Evolutionary conservation across 805 yeast species (phyloP).

Genomic region (Wickerhamomyces queroliae): DNA sequence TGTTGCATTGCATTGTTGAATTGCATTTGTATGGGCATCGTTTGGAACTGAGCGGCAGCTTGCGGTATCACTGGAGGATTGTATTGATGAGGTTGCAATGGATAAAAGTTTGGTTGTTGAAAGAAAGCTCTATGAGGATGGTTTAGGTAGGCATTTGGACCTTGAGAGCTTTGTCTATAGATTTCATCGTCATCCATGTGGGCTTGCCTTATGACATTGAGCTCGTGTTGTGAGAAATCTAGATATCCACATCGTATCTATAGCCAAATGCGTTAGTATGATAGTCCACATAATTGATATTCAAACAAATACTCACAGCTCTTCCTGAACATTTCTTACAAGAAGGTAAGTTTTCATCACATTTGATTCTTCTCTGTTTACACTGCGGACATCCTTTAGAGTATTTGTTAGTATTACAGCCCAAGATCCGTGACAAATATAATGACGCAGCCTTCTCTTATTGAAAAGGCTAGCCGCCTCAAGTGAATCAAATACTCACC

Average conservation of each 20-base stretch:
- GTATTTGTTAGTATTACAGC: background rate
- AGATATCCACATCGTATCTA: constrained; percentile 13
- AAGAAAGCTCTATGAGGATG: background rate
- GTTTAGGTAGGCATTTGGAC: background rate
- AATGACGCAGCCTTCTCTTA: no score
- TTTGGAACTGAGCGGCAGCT: no score
- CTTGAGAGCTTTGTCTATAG: background rate
- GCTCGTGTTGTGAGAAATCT: constrained; percentile 10
- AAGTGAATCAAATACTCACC: constrained; percentile 5
- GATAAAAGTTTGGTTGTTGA: background rate
- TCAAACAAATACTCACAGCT: constrained; percentile 8
- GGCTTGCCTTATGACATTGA: constrained; percentile 7
- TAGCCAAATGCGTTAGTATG: background rate
- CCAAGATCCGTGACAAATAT: no score
- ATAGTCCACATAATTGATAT: background rate
- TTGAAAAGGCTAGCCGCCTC: constrained; percentile 1
- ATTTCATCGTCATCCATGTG: constrained; percentile 7
- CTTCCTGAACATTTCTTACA: constrained; percentile 41
- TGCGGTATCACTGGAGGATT: no score
- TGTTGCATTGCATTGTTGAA: no score
- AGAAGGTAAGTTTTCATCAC: constrained; percentile 54
- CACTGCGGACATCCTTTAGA: constrained; percentile 67
- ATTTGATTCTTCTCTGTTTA: constrained; percentile 52
- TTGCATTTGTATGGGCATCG: no score
- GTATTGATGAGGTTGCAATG: background rate